Evolutionary conservation across 2,329 filamentous ascomycete species (phyloP), one percentile per base, ranked within the genome.

Genomic region (Teratosphaeria pseudoeucalypti): DNA sequence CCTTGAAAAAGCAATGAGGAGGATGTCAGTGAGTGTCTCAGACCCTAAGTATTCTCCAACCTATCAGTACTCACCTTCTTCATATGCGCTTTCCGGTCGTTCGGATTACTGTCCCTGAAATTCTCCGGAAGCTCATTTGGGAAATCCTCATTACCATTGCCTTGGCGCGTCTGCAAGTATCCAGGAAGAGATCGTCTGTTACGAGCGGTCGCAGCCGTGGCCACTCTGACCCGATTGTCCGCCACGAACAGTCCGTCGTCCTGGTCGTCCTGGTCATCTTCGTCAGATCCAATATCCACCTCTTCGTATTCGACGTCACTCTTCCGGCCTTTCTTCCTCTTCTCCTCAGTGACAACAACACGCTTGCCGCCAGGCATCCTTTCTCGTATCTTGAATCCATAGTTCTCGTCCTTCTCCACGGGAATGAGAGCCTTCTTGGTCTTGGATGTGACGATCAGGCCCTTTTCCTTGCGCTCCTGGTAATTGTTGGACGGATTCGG

Each of bases 271-370:
- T 71, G 68, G 4, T 68, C 64, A 16, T 79, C 77, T 3, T 76
- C 73, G 27, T 78, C 76, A 1, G 75, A 77, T 32, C 75, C 77
- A 37, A 79, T 70, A 12, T 74, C 74, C 23, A 79, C 72, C 57
- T 79, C 77, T 65, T 79, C 78, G 57, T 75, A 79, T 23, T 74
- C 63, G 14, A 64, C 66, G 58, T 61, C 58, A 37, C 59, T 64
- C 54, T 62, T 62, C 11, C 65, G 27, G 12, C 12, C 10, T 37
- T 60, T 62, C 52, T 61, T 63, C 54, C 62, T 66, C 5, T 53
- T 60, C 63, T 39, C 55, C 6, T 37, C 27, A 6, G 63, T 58
- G 23, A 64, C 61, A 26, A 34, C 29, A 5, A 57, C 55, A 54
- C 56, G 54, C 43, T 67, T 57, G 64, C 66, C 71, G 47, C 68